A percentile compares a stretch with the other conserved stretches of the same genome.
Evolutionary conservation across 108 stramenopile genomes (phyloP).

Genomic region (Pseudonitzschia delicatissima): DNA sequence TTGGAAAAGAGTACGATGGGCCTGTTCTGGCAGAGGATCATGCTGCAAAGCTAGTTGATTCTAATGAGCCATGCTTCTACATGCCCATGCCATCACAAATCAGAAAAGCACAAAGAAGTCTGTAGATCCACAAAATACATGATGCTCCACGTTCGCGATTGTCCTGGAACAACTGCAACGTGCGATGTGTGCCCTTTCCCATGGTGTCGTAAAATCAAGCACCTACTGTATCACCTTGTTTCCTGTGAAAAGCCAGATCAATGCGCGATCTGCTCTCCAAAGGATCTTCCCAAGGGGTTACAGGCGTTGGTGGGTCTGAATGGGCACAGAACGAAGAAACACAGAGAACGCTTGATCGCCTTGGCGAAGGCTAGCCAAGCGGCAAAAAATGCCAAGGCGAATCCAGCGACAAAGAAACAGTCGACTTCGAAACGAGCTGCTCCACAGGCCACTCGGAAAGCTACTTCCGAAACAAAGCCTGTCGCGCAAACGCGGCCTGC

Average conservation of each 20-base stretch:
- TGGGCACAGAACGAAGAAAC: conserved; percentile 51
- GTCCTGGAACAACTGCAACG: conserved; percentile 74
- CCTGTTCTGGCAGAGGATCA: conserved; percentile 60
- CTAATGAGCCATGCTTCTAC: conserved; percentile 79
- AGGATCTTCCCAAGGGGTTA: conserved; percentile 47
- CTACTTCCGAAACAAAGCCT: neutral
- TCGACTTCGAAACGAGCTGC: neutral
- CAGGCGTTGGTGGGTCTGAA: conserved; percentile 56
- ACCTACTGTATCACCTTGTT: conserved; percentile 84
- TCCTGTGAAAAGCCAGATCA: conserved; percentile 49
- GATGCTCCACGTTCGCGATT: conserved; percentile 93
- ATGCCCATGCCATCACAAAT: conserved; percentile 71
- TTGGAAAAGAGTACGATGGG: conserved; percentile 75
- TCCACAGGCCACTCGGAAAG: neutral
- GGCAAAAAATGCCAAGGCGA: conserved; percentile 3
- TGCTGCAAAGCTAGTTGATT: conserved; percentile 60
- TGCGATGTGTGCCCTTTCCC: conserved; percentile 89
- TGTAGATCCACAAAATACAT: conserved; percentile 82
- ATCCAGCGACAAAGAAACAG: neutral
- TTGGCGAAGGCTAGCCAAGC: conserved; percentile 5
- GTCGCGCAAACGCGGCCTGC: neutral
- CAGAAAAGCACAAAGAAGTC: conserved; percentile 63
- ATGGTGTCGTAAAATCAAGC: conserved; percentile 90
- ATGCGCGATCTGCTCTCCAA: conserved; percentile 65
- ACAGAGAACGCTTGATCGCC: conserved; percentile 23